These are phyloP conservation scores for Phytophthora niederhauseri DNA, from an alignment of 352 stramenopile species.

Conservation along the genomic window DNA sequence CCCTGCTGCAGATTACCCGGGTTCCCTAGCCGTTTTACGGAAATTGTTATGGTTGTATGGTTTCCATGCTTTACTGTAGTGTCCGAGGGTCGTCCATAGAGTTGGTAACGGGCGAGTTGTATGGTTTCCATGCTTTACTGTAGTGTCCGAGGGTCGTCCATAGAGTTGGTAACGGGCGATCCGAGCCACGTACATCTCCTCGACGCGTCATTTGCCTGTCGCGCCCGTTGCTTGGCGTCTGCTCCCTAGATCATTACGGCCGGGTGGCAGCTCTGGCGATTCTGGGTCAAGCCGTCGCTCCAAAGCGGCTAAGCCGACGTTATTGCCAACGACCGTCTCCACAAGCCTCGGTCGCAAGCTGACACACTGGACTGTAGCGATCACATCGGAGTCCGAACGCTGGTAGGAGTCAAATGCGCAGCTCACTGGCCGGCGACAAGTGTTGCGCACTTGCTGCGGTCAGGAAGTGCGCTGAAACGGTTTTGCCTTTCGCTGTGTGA, in stretches of 20 bases:
- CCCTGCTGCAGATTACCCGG: background rate
- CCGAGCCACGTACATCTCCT: no score
- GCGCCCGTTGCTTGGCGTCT: background rate
- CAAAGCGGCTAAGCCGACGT: background rate
- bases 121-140: no score
- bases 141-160: no score
- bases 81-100: background rate
- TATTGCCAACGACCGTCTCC: background rate
- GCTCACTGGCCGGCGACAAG: background rate
- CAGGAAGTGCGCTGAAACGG: background rate
- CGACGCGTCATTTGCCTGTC: conserved; percentile 3
- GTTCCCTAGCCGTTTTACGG: background rate
- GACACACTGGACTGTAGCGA: background rate
- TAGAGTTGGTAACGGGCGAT: no score
- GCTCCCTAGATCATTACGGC: background rate
- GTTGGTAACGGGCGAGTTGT: no score
- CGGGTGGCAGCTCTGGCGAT: background rate
- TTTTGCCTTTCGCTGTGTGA: background rate
- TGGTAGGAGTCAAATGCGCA: background rate
- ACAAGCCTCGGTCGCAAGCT: background rate
- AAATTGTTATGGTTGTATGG: background rate
- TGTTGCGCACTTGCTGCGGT: no score
- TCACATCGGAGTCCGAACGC: background rate
- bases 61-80: background rate
- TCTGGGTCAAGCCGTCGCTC: background rate